A percentile compares a stretch with the other conserved stretches of the same genome.
These are phyloP conservation scores for Globisporangium emineosum DNA, from an alignment of 352 stramenopile species.

Conservation along the genomic window DNA sequence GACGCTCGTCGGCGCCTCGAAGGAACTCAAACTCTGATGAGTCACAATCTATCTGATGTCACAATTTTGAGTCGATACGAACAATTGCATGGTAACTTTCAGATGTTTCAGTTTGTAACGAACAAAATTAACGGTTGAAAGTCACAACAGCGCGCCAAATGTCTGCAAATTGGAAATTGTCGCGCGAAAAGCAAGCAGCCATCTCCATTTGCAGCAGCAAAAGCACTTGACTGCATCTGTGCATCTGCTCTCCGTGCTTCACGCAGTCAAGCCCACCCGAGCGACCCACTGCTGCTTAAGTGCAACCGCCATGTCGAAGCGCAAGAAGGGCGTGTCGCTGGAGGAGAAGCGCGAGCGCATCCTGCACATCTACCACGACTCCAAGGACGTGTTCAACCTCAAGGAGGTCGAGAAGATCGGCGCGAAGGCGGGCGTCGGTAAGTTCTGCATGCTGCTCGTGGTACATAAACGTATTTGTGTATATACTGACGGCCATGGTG, in stretches of 20 bases:
- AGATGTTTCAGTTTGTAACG: neutral
- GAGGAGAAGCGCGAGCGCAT: slow-evolving; percentile 86
- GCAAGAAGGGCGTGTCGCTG: slow-evolving; percentile 78
- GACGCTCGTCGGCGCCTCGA: slow-evolving; percentile 35
- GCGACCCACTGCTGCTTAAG: neutral
- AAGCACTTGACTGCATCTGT: too few species aligned
- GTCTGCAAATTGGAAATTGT: neutral
- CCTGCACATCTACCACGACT: slow-evolving; percentile 84
- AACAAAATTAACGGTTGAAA: neutral
- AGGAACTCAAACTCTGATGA: slow-evolving; percentile 26
- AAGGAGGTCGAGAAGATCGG: slow-evolving; percentile 88
- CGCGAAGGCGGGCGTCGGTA: slow-evolving; percentile 79
- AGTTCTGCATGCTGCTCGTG: slow-evolving; percentile 3
- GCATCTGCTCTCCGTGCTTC: neutral
- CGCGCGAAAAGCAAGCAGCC: neutral
- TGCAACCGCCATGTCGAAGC: slow-evolving; percentile 43
- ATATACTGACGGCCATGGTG: neutral
- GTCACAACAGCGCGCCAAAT: neutral
- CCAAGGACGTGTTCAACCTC: slow-evolving; percentile 82
- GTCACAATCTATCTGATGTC: slow-evolving; percentile 1
- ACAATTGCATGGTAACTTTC: neutral
- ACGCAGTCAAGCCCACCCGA: neutral
- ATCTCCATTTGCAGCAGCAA: neutral
- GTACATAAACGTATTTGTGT: neutral
- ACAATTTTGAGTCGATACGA: slow-evolving; percentile 5